phyloP scores from a whole-genome alignment of 768 basidiomycete genomes.

The Hortiboletus flavorubellus region DNA sequence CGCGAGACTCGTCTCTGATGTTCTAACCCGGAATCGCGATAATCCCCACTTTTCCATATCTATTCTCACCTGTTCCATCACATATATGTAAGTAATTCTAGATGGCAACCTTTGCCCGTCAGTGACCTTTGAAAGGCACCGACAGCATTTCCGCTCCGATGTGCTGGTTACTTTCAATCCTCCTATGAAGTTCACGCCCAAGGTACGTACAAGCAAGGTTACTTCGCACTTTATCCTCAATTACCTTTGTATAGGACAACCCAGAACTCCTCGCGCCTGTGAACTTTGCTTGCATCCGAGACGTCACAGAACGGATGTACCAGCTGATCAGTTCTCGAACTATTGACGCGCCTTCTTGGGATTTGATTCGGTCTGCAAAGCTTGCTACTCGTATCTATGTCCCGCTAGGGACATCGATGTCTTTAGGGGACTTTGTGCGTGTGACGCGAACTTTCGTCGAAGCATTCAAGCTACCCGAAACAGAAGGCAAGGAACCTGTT shows the following conservation, averaged over 20 bases:
- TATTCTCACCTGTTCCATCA: conserved; percentile 74
- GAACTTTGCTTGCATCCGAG: conserved; percentile 56
- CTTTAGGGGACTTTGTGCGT: conserved; percentile 79
- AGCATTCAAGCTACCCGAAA: conserved; percentile 54
- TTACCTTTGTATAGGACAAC: conserved; percentile 45
- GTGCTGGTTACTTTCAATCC: conserved; percentile 80
- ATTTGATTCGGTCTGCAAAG: conserved; percentile 69
- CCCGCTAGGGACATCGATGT: conserved; percentile 84
- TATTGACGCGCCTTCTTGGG: conserved; percentile 84
- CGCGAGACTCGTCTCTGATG: conserved; percentile 76
- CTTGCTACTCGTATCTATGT: conserved; percentile 79
- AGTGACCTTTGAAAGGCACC: conserved; percentile 49
- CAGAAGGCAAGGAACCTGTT: conserved; percentile 24
- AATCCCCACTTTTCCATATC: conserved; percentile 70
- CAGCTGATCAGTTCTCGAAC: conserved; percentile 72
- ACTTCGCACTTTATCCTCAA: background rate
- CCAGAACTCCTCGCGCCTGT: conserved; percentile 70
- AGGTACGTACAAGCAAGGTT: conserved; percentile 36
- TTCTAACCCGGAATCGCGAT: conserved; percentile 64
- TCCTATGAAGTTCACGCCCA: conserved; percentile 62
- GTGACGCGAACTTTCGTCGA: conserved; percentile 74
- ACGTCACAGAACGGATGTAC: conserved; percentile 59
- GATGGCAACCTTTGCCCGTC: background rate
- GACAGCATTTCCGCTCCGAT: conserved; percentile 85
- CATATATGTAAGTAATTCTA: conserved; percentile 59